Base-by-base conservation (phyloP, 1,139 yeast species). In the Scheffersomyces titani region DNA sequence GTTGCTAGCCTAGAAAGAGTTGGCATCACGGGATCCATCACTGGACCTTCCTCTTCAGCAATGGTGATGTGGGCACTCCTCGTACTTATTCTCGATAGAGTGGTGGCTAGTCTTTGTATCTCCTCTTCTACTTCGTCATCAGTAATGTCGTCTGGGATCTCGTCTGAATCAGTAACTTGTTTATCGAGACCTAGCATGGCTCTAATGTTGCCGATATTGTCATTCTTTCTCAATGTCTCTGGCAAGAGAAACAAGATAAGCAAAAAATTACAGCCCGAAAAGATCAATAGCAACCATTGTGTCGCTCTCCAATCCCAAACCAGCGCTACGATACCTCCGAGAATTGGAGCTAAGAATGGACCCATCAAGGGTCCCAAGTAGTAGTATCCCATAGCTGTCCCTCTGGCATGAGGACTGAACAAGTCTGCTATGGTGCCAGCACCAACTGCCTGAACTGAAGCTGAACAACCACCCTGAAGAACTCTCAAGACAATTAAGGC, bases 231-330 rank as follows among this genome's bases (percentile, higher is more conserved):
- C 45, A 91, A 75, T 0, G 97, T 92, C 67, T 92, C 97, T 0
- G 97, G 97, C 19, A 91, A 74, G 1, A 78, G 73, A 51, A 90
- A 78, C 2, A 84, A 62, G 51, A 91, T 74, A 51, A 83, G 62
- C 1, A 85, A 19, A 44, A 82, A 75, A 57, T 85, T 81, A 16
- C 80, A 69, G 0, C 88, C 92, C 0, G 90, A 83, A 50, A 89
- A 72, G 44, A 89, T 88, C 44, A 88, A 90, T 71, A 90, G 74
- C 55, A 90, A 85, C 96, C 97, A 92, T 66, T 89, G 96, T 3
- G 97, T 90, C 2, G 94, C 91, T 68, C 97, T 78, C 97, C 97
- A 92, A 6, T 91, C 91, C 88, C 92, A 89, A 11, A 80, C 81
- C 53, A 82, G 77, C 5, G 90, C 83, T 24, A 92, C 82, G 1